Evolutionary conservation across 139 green algal genomes (phyloP), one percentile per base, ranked within the genome.

Genomic region (Gonium pectorale): DNA sequence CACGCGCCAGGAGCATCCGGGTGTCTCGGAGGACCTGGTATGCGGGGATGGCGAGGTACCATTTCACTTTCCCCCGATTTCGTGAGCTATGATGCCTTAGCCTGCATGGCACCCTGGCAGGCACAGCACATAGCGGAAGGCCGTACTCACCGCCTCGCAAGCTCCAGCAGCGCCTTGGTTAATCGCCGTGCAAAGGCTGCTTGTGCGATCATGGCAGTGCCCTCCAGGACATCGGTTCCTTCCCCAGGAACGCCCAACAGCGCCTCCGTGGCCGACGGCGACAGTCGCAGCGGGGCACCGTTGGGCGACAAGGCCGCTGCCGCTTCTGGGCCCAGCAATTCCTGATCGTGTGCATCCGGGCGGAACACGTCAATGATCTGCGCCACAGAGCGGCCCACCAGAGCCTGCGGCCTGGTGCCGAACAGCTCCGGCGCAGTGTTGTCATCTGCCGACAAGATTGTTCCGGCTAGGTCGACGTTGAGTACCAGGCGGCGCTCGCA

Each of bases 1-100:
- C 71, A 80, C 71, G 0, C 49, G 71, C 51, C 71, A 80, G 70
- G 46, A 64, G 31, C 49, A 43, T 3, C 27, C 70, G 19, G 49
- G 46, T 8, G 5, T 37, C 4, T 63, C 46, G 17, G 70, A 33
- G 31, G 70, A 63, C 70, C 70, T 79, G n/a, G n/a, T n/a, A n/a
- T n/a, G n/a, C n/a, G n/a, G n/a, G n/a, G n/a, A n/a, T n/a, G n/a
- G n/a, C n/a, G n/a, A n/a, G n/a, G n/a, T n/a, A n/a, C n/a, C n/a
- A n/a, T n/a, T n/a, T n/a, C n/a, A n/a, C n/a, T n/a, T n/a, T n/a
- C n/a, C n/a, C n/a, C n/a, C n/a, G n/a, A n/a, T n/a, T n/a, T n/a
- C n/a, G n/a, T n/a, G n/a, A n/a, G n/a, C n/a, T n/a, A n/a, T n/a
- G n/a, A n/a, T n/a, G n/a, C n/a, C n/a, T n/a, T n/a, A n/a, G n/a